Evolutionary conservation across 768 basidiomycete genomes (phyloP).

Genomic region (Mycena galopus): DNA sequence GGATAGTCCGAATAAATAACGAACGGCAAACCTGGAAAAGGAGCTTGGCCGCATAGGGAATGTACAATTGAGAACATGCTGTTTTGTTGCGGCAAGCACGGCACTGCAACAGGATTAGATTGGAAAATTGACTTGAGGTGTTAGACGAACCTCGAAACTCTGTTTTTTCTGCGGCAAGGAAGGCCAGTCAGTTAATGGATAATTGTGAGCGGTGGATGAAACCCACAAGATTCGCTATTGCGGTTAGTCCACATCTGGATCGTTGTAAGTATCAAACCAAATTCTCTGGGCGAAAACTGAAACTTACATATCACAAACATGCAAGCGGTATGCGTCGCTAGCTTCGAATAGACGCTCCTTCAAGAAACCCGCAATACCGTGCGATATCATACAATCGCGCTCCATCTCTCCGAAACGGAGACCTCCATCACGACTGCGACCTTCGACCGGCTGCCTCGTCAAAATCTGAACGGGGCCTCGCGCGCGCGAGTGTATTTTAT

Average conservation of each 20-base stretch:
- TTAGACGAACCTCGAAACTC: constrained; percentile 81
- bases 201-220: background rate
- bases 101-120: constrained; percentile 61
- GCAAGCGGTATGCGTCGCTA: constrained; percentile 92
- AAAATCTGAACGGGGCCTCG: constrained; percentile 98
- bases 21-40: constrained; percentile 86
- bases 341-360: constrained; percentile 97
- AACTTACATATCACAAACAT: constrained; percentile 92
- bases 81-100: constrained; percentile 98
- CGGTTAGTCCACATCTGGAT: constrained; percentile 90
- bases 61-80: constrained; percentile 89
- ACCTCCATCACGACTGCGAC: constrained; percentile 98
- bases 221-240: constrained; percentile 94
- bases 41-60: constrained; percentile 97
- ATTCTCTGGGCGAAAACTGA: background rate
- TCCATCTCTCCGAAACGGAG: constrained; percentile 99
- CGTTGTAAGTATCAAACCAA: constrained; percentile 29
- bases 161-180: constrained; percentile 84
- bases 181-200: constrained; percentile 22
- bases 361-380: constrained; percentile 97
- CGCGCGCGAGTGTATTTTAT: constrained; percentile 99
- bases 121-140: background rate
- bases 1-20: background rate
- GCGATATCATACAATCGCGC: constrained; percentile 99
- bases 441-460: constrained; percentile 97